Evolutionary conservation across 1,284 basidiomycete genomes (phyloP).

Genomic region (Rhodotorula mucilaginosa): DNA sequence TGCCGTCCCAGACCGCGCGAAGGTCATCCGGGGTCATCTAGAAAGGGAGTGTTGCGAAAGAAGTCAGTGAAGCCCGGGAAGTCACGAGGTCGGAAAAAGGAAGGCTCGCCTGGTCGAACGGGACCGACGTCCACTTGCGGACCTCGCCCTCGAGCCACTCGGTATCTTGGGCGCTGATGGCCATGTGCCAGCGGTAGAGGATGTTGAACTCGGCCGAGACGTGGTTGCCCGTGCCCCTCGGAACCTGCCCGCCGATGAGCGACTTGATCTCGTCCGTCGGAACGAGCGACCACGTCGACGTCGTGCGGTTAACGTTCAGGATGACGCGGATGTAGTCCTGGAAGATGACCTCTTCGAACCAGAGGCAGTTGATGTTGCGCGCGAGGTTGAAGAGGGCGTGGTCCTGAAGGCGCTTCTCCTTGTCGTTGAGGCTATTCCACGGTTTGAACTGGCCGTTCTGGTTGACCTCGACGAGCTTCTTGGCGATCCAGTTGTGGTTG

Average conservation of each 20-base stretch:
- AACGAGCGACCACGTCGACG: slow-evolving; percentile 31
- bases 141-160: slow-evolving; percentile 56
- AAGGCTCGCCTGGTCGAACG: slow-evolving; percentile 52
- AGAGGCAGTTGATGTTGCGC: slow-evolving; percentile 61
- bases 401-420: slow-evolving; percentile 50
- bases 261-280: slow-evolving; percentile 61
- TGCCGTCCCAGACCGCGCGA: slow-evolving; percentile 50
- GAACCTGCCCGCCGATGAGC: slow-evolving; percentile 59
- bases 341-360: slow-evolving; percentile 26
- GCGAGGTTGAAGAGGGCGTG: slow-evolving; percentile 73
- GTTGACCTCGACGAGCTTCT: slow-evolving; percentile 67
- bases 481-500: slow-evolving; percentile 72
- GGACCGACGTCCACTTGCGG: slow-evolving; percentile 34
- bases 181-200: slow-evolving; percentile 65
- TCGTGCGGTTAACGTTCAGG: slow-evolving; percentile 31
- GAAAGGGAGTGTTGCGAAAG: neutral
- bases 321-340: slow-evolving; percentile 36
- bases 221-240: slow-evolving; percentile 65
- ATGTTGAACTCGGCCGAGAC: slow-evolving; percentile 65
- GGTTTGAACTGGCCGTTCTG: slow-evolving; percentile 56
- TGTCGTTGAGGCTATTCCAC: slow-evolving; percentile 47
- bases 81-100: neutral
- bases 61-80: slow-evolving; percentile 52
- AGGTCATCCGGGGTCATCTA: slow-evolving; percentile 63
- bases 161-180: slow-evolving; percentile 66